phyloP scores from a whole-genome alignment of 495 filamentous ascomycete species.

The Parathielavia hyrcaniae region DNA sequence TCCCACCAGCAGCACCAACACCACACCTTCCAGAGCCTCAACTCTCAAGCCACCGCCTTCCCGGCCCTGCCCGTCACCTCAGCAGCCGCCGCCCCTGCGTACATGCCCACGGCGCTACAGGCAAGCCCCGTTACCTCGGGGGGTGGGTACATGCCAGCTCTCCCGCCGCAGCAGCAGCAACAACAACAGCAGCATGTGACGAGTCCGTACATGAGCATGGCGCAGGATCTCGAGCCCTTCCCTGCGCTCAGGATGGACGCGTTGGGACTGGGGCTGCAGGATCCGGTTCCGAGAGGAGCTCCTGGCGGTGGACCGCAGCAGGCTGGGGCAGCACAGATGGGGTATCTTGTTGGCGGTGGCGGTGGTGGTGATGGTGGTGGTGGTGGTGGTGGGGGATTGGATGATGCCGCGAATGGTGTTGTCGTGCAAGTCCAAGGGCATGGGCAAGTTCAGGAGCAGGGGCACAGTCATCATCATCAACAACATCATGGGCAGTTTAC shows the following conservation, averaged over 20 bases:
- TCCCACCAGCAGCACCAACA: conserved; percentile 7
- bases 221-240: conserved; percentile 34
- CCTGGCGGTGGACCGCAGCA: background rate
- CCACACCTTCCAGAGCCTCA: conserved; percentile 9
- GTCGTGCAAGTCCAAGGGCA: conserved; percentile 9
- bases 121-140: conserved; percentile 9
- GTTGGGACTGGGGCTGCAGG: conserved; percentile 40
- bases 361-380: no score
- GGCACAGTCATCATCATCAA: conserved; percentile 3
- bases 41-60: conserved; percentile 14
- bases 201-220: conserved; percentile 16
- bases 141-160: no score
- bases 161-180: conserved; percentile 12
- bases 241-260: conserved; percentile 32
- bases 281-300: conserved; percentile 7
- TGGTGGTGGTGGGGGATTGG: no score
- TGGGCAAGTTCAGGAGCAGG: background rate
- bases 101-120: background rate
- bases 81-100: background rate
- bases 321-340: conserved; percentile 16
- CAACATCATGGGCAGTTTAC: conserved; percentile 29
- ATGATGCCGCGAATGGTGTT: conserved; percentile 23
- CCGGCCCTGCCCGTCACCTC: conserved; percentile 22
- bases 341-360: conserved; percentile 22
- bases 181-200: background rate